A percentile compares a stretch with the other conserved stretches of the same genome.
Evolutionary conservation across 805 yeast species (phyloP).

Genomic region (Saccharomycopsis lassenensis): DNA sequence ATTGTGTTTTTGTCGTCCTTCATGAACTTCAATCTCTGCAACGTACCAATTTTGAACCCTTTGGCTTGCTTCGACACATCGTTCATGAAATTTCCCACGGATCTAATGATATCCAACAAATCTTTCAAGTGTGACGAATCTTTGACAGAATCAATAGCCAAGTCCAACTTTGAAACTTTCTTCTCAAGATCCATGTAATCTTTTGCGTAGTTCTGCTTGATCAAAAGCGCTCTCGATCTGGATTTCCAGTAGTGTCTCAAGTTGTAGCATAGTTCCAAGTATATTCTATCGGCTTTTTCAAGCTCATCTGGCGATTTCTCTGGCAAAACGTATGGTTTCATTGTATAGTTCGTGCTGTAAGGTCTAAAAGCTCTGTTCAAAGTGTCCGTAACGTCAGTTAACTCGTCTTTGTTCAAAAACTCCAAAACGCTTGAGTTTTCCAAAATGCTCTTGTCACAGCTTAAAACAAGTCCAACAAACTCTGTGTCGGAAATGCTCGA

Average conservation of each 20-base stretch:
- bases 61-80: conserved; percentile 54
- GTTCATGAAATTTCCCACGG: conserved; percentile 74
- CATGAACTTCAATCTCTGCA: conserved; percentile 59
- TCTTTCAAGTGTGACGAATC: conserved; percentile 43
- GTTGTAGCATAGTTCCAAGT: conserved; percentile 55
- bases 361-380: conserved; percentile 51
- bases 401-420: conserved; percentile 57
- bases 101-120: conserved; percentile 54
- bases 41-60: conserved; percentile 61
- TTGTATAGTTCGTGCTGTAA: conserved; percentile 41
- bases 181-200: conserved; percentile 52
- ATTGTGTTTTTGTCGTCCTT: conserved; percentile 58
- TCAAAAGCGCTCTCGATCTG: conserved; percentile 50
- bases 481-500: conserved; percentile 42
- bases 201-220: conserved; percentile 45
- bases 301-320: conserved; percentile 46
- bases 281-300: conserved; percentile 62
- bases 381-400: conserved; percentile 46
- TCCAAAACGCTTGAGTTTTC: conserved; percentile 51
- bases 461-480: conserved; percentile 41
- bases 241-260: conserved; percentile 63
- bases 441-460: conserved; percentile 47
- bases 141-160: conserved; percentile 42
- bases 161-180: conserved; percentile 48
- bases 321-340: conserved; percentile 28